A percentile compares a stretch with the other conserved stretches of the same genome.
phyloP scores from a whole-genome alignment of 176 grass and related monocot genomes.

The Tillandsia leiboldiana region DNA sequence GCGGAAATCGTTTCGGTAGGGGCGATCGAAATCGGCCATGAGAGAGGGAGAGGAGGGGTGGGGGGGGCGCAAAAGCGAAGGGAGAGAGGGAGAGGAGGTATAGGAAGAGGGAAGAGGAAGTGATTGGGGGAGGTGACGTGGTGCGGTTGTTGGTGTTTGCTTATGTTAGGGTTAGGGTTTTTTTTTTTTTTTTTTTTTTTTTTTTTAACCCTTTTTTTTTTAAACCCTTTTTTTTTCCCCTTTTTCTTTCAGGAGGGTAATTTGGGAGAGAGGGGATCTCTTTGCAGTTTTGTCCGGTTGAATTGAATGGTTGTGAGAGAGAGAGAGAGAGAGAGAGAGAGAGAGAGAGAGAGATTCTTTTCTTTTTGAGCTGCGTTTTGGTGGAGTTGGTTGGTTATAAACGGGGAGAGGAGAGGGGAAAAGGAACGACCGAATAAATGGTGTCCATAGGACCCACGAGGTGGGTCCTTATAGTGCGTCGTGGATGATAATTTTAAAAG shows the following conservation, averaged over 20 bases:
- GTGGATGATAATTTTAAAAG: too few species aligned
- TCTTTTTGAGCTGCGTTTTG: not conserved
- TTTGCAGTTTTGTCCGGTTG: slow-evolving; percentile 4
- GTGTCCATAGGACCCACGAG: not conserved
- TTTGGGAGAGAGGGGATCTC: not conserved
- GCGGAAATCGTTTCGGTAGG: slow-evolving; percentile 33
- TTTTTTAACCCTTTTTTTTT: too few species aligned
- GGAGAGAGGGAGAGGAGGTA: slow-evolving; percentile 6
- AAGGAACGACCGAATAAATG: not conserved
- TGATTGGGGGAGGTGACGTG: not conserved
- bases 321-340: not conserved
- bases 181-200: not conserved
- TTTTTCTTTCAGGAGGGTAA: not conserved
- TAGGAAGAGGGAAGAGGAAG: not conserved
- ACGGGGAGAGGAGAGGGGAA: too few species aligned
- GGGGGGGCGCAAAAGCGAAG: not conserved
- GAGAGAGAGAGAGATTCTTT: not conserved
- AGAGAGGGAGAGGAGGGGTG: not conserved
- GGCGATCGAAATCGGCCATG: slow-evolving; percentile 66
- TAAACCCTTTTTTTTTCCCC: too few species aligned
- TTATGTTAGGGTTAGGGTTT: slow-evolving; percentile 15
- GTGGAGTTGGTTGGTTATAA: not conserved
- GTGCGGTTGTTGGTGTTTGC: slow-evolving; percentile 13
- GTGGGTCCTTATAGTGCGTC: too few species aligned
- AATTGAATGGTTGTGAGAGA: slow-evolving; percentile 23